Base-by-base conservation (phyloP, 345 rosid genomes). In the Hibiscus syriacus region DNA sequence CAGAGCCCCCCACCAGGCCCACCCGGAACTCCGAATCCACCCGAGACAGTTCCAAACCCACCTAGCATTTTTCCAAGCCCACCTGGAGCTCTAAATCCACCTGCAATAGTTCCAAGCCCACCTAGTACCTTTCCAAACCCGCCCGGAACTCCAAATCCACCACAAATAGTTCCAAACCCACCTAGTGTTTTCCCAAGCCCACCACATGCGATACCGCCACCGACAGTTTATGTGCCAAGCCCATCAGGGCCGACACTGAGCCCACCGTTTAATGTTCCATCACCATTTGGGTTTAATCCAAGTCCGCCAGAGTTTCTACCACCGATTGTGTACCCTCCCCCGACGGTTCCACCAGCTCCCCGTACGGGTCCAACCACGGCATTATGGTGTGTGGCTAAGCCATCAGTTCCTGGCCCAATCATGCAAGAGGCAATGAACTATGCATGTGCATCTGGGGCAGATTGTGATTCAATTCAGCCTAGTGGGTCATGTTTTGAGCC, bases 371-470 rank as follows among this genome's bases (percentile, higher is more conserved):
- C 90, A 0, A 64, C 75, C 43, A 78, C 80, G 4, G 83, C 97
- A 29, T 66, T 16, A 20, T 52, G 26, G 55, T 52, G 98, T 0
- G 92, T 93, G 17, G 98, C 96, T 0, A 93, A 93, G 74, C 94
- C 96, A 0, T 70, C 98, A 0, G 97, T 93, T 54, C 98, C 98
- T 2, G 96, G 87, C 46, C 98, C 98, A 23, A 93, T 93, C n/a
- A 84, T 93, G 41, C 84, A 77, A 77, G 97, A 93, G 73, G 98
- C 98, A 0, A 86, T 93, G 96, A 90, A 85, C 78, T 93, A 86
- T 54, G 96, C 98, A 0, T 93, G 97, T 69, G 96, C 80, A 30
- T 87, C 96, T 0, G 96, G 96, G 5, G 96, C 98, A 0, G 92
- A 93, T 54, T 93, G 98, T 25, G 76, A 78, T 19, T 85, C 90